Conservation (phyloP, 2,329 filamentous ascomycete genomes). For the Aspergillus brasiliensis region DNA sequence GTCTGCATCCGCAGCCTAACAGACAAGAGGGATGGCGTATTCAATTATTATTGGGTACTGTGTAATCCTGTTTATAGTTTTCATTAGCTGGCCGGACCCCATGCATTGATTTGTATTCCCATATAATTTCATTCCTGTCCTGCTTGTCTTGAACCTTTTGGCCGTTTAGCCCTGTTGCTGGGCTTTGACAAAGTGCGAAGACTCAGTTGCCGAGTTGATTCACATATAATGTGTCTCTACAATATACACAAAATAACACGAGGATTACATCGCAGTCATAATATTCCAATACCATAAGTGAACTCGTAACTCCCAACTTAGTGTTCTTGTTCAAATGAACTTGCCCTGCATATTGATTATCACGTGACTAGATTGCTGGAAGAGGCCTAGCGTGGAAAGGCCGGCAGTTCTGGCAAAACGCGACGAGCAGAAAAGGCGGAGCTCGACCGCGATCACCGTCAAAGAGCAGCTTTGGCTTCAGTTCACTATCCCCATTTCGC, state of each 20-base stretch:
- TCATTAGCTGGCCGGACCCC: constrained; percentile 18
- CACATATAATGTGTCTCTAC: not conserved
- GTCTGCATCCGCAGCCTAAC: constrained; percentile 16
- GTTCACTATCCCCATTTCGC: constrained; percentile 9
- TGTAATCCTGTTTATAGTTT: constrained; percentile 22
- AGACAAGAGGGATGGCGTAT: constrained; percentile 23
- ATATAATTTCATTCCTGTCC: not conserved
- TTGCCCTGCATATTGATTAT: not conserved
- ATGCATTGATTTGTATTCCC: constrained; percentile 17
- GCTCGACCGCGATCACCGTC: constrained; percentile 29
- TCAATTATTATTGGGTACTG: constrained; percentile 18
- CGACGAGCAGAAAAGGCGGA: constrained; percentile 28
- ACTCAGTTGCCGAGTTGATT: not conserved
- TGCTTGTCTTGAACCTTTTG: not conserved
- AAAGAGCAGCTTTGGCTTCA: constrained; percentile 18
- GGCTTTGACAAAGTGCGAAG: not conserved
- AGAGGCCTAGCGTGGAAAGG: constrained; percentile 27
- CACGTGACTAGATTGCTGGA: constrained; percentile 30
- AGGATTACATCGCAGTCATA: not conserved
- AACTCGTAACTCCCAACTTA: too few relatives aligned
- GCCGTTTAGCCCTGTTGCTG: not conserved
- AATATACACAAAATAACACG: not conserved
- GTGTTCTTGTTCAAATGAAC: too few relatives aligned
- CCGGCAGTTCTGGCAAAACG: constrained; percentile 32
- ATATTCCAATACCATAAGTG: too few relatives aligned